These are phyloP conservation scores for sweet orange (Citrus sinensis) DNA, from an alignment of 345 rosid species.

Conservation along the genomic window DNA sequence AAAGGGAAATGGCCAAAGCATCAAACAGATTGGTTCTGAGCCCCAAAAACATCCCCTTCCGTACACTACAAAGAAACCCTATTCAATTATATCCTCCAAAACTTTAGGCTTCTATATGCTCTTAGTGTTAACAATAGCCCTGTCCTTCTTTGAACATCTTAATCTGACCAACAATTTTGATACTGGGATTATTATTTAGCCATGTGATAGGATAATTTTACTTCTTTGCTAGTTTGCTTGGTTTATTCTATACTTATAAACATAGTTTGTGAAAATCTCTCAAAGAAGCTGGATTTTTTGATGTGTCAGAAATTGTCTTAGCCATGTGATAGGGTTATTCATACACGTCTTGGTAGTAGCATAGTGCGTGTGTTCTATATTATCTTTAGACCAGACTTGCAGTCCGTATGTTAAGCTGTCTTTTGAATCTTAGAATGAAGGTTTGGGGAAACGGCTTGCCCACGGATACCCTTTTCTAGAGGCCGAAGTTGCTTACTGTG, in stretches of 20 bases:
- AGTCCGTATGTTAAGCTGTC: neutral
- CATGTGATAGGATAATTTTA: neutral
- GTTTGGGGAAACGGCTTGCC: conserved; percentile 85
- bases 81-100: neutral
- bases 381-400: neutral
- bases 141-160: neutral
- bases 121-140: neutral
- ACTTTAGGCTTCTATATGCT: neutral
- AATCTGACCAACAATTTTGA: neutral
- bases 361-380: neutral
- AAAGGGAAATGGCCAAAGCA: neutral
- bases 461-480: conserved; percentile 71
- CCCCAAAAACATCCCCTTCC: neutral
- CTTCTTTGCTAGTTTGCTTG: neutral
- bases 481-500: conserved; percentile 84
- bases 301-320: neutral
- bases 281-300: neutral
- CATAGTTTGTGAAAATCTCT: neutral
- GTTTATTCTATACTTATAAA: neutral
- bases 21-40: neutral
- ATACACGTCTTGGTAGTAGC: neutral
- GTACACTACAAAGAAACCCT: neutral
- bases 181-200: neutral
- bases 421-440: conserved; percentile 54
- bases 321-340: neutral